Evolutionary conservation across 495 filamentous ascomycete species (phyloP).

Genomic region (Penicillium soppii): DNA sequence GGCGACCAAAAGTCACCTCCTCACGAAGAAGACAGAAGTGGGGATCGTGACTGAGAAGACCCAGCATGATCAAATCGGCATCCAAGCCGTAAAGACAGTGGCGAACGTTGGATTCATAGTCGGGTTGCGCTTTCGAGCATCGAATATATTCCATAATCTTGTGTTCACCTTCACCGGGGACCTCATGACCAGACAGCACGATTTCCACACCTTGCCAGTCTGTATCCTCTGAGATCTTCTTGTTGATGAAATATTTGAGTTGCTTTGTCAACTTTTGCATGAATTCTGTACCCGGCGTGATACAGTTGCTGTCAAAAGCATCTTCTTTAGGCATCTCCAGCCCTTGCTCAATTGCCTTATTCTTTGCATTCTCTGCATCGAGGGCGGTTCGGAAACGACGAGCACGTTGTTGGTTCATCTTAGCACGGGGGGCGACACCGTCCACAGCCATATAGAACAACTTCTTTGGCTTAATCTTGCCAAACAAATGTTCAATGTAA

Average conservation of each 20-base stretch:
- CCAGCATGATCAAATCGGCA: constrained; percentile 98
- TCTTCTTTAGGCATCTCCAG: constrained; percentile 92
- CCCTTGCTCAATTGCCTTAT: constrained; percentile 86
- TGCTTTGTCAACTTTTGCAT: constrained; percentile 95
- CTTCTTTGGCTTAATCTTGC: constrained; percentile 97
- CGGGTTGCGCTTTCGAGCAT: constrained; percentile 87
- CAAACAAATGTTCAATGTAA: constrained; percentile 98
- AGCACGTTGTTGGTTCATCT: constrained; percentile 99
- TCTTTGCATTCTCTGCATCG: constrained; percentile 82
- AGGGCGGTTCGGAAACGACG: constrained; percentile 92
- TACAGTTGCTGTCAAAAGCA: constrained; percentile 98
- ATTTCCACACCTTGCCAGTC: constrained; percentile 98
- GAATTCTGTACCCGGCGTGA: constrained; percentile 96
- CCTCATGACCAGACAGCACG: constrained; percentile 95
- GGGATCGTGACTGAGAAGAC: constrained; percentile 93
- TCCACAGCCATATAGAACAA: constrained; percentile 99
- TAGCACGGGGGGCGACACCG: constrained; percentile 94
- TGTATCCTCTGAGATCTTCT: constrained; percentile 94
- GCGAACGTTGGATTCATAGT: constrained; percentile 92
- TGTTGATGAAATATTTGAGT: constrained; percentile 97
- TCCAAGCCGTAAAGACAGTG: constrained; percentile 98
- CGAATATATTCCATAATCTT: constrained; percentile 99
- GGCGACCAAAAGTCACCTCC: constrained; percentile 94
- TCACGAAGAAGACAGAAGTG: constrained; percentile 97
- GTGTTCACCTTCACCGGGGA: constrained; percentile 98